These are phyloP conservation scores for Castanospermum australe DNA, from an alignment of 306 rosid genomes.

Conservation along the genomic window DNA sequence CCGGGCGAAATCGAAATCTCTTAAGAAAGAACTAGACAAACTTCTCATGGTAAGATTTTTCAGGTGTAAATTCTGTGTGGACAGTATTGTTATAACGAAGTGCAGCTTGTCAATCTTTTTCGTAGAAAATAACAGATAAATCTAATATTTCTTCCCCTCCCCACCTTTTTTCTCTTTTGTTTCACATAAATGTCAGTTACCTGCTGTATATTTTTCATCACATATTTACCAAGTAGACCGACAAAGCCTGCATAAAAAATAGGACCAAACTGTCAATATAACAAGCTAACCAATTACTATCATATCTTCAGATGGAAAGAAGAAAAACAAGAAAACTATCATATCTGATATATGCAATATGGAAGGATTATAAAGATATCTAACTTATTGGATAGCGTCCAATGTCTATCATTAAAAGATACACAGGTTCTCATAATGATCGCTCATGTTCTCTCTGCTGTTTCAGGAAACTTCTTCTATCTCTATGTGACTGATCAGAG, in stretches of 20 bases:
- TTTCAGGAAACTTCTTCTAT: neutral
- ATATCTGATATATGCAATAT: neutral
- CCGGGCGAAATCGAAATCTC: neutral
- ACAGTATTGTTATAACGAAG: neutral
- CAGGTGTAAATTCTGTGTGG: neutral
- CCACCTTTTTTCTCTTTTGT: neutral
- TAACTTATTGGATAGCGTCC: neutral
- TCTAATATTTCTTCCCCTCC: neutral
- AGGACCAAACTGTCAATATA: constrained; percentile 3
- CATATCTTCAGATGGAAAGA: neutral
- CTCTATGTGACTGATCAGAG: neutral
- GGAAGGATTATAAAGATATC: neutral
- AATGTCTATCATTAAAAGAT: too few relatives aligned
- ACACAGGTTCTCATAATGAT: neutral
- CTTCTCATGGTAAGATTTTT: neutral
- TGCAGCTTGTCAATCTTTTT: neutral
- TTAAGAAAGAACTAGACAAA: neutral
- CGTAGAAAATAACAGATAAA: neutral
- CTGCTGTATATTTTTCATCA: constrained; percentile 38
- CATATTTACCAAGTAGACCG: constrained; percentile 38
- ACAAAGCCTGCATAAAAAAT: constrained; percentile 36
- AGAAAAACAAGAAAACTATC: neutral
- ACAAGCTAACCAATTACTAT: neutral
- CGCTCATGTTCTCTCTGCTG: neutral
- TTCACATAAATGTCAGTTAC: constrained; percentile 11